Percentiles rank a stretch among this genome's conserved stretches.
phyloP scores from a whole-genome alignment of 2,329 filamentous ascomycete genomes.

The Aspergillus bombycis region DNA sequence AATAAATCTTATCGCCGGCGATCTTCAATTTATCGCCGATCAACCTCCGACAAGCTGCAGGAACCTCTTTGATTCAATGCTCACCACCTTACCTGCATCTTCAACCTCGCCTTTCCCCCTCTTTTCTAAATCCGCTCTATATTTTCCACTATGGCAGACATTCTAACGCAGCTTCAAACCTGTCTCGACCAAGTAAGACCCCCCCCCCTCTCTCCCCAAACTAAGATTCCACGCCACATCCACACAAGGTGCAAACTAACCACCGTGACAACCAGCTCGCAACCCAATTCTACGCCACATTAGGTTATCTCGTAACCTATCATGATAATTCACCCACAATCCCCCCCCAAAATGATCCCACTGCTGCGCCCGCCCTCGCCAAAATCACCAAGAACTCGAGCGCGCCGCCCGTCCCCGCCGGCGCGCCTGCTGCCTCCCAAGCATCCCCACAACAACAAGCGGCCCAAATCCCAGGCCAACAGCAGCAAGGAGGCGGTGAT shows the following conservation, averaged over 20 bases:
- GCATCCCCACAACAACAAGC: slow-evolving; percentile 17
- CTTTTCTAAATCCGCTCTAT: background rate
- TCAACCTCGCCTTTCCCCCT: background rate
- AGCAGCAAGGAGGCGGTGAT: slow-evolving; percentile 11
- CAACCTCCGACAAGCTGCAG: background rate
- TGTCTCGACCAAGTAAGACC: slow-evolving; percentile 52
- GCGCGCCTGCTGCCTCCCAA: slow-evolving; percentile 24
- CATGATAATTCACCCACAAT: slow-evolving; percentile 48
- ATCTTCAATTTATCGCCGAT: slow-evolving; percentile 4
- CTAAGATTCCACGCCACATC: background rate
- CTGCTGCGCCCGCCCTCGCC: slow-evolving; percentile 42
- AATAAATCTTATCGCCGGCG: slow-evolving; percentile 9
- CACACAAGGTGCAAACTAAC: slow-evolving; percentile 7
- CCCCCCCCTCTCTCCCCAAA: background rate
- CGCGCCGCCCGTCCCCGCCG: slow-evolving; percentile 37
- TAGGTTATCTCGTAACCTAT: slow-evolving; percentile 52
- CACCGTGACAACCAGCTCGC: slow-evolving; percentile 40
- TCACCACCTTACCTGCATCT: slow-evolving; percentile 21
- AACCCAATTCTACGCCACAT: slow-evolving; percentile 56
- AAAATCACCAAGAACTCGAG: slow-evolving; percentile 47
- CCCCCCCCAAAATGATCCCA: slow-evolving; percentile 33
- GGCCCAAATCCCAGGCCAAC: slow-evolving; percentile 21
- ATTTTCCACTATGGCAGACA: slow-evolving; percentile 43
- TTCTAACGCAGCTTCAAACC: slow-evolving; percentile 54
- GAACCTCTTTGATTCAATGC: slow-evolving; percentile 9